phyloP scores from a whole-genome alignment of 2,329 filamentous ascomycete genomes.

The Aspergillus pseudoglaucus region DNA sequence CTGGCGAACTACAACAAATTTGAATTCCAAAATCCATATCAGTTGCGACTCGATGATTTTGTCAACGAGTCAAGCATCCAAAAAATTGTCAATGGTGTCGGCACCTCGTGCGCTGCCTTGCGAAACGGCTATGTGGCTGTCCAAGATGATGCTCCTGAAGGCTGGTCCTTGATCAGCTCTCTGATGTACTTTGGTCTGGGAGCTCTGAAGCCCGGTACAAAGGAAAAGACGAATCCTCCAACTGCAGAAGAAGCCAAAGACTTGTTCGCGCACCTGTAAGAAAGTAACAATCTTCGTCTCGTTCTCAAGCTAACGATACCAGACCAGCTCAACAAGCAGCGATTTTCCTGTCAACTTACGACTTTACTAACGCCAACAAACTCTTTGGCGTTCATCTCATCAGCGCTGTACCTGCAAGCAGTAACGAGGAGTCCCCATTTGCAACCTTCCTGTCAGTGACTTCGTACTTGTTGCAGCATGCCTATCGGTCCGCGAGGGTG shows the following conservation, averaged over 20 bases:
- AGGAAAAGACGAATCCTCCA: slow-evolving; percentile 53
- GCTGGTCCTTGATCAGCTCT: slow-evolving; percentile 77
- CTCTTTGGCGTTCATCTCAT: slow-evolving; percentile 85
- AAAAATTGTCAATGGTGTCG: slow-evolving; percentile 71
- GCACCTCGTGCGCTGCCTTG: slow-evolving; percentile 61
- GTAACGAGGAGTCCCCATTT: slow-evolving; percentile 66
- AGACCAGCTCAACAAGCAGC: slow-evolving; percentile 76
- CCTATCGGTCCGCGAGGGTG: slow-evolving; percentile 71
- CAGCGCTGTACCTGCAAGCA: slow-evolving; percentile 53
- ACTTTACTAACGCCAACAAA: slow-evolving; percentile 92
- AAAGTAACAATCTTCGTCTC: background rate
- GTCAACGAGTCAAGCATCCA: slow-evolving; percentile 84
- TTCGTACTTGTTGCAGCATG: slow-evolving; percentile 90
- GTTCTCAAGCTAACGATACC: slow-evolving; percentile 16
- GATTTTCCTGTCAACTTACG: slow-evolving; percentile 77
- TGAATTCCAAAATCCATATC: slow-evolving; percentile 94
- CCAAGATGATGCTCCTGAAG: slow-evolving; percentile 83
- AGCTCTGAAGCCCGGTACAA: slow-evolving; percentile 62
- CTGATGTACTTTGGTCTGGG: slow-evolving; percentile 80
- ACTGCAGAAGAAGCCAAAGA: slow-evolving; percentile 75
- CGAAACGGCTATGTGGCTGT: slow-evolving; percentile 75
- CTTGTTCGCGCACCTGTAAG: slow-evolving; percentile 69
- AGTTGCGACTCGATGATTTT: slow-evolving; percentile 85
- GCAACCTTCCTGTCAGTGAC: slow-evolving; percentile 77
- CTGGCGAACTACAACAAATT: slow-evolving; percentile 99